Evolutionary conservation across 148 eudicot species (phyloP).

Genomic region (Diospyros lotus): DNA sequence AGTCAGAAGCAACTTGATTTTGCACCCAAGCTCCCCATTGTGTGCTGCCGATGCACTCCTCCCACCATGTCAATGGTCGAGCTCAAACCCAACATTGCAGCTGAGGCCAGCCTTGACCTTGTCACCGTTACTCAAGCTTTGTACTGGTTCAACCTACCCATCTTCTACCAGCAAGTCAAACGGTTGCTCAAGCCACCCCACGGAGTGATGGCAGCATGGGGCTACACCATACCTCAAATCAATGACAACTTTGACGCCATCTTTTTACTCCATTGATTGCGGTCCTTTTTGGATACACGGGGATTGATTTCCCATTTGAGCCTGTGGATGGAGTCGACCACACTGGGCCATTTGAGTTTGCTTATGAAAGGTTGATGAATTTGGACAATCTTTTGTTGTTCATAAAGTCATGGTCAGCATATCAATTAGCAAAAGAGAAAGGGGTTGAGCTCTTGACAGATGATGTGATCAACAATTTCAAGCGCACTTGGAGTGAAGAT

Average conservation of each 20-base stretch:
- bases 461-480: slow-evolving; percentile 47
- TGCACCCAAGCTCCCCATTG: slow-evolving; percentile 65
- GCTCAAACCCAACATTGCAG: slow-evolving; percentile 26
- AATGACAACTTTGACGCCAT: slow-evolving; percentile 37
- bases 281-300: slow-evolving; percentile 44
- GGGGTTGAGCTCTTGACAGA: slow-evolving; percentile 67
- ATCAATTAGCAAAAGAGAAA: slow-evolving; percentile 61
- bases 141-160: slow-evolving; percentile 71
- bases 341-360: slow-evolving; percentile 69
- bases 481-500: slow-evolving; percentile 60
- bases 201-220: slow-evolving; percentile 83
- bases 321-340: slow-evolving; percentile 58
- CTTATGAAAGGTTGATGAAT: slow-evolving; percentile 44
- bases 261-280: slow-evolving; percentile 35
- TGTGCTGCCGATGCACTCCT: slow-evolving; percentile 50
- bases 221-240: slow-evolving; percentile 61
- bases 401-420: slow-evolving; percentile 77
- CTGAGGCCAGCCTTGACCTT: slow-evolving; percentile 44
- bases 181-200: slow-evolving; percentile 63
- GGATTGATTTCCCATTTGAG: slow-evolving; percentile 63
- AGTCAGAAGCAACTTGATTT: slow-evolving; percentile 67
- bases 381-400: slow-evolving; percentile 54
- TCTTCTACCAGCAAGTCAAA: slow-evolving; percentile 52
- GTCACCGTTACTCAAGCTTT: slow-evolving; percentile 77
- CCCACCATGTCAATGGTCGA: slow-evolving; percentile 34